phyloP scores from a whole-genome alignment of 352 stramenopile genomes.

The Vaucheria bursata region DNA sequence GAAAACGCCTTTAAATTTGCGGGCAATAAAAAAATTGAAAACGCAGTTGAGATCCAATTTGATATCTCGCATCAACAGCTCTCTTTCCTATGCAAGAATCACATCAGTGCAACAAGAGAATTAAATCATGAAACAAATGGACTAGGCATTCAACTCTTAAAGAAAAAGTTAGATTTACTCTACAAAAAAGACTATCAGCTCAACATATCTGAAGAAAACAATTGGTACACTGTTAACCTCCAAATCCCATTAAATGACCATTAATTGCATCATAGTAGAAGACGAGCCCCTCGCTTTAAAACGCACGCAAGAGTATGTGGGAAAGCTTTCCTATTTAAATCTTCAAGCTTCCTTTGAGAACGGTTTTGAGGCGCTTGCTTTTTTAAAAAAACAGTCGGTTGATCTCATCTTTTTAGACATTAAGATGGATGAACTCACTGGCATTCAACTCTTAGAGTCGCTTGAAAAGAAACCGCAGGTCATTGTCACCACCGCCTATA shows the following conservation, averaged over 20 bases:
- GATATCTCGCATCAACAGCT: neutral
- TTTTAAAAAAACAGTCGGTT: constrained; percentile 28
- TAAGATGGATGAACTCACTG: constrained; percentile 8
- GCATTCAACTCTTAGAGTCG: neutral
- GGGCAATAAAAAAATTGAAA: neutral
- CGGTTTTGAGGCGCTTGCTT: neutral
- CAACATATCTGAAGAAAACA: neutral
- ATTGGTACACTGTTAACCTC: neutral
- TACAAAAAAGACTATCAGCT: neutral
- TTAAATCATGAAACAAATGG: neutral
- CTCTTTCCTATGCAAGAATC: neutral
- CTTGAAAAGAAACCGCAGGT: neutral
- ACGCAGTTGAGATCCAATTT: neutral
- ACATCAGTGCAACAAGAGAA: neutral
- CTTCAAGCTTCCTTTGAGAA: constrained; percentile 4
- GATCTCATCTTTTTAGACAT: constrained; percentile 29
- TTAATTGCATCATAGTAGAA: constrained; percentile 1
- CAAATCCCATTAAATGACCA: neutral
- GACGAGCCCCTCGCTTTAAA: neutral
- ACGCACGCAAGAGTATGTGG: constrained; percentile 8
- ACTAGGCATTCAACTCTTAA: neutral
- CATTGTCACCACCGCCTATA: neutral
- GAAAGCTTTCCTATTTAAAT: constrained; percentile 18
- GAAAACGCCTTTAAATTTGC: neutral
- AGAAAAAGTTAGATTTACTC: neutral